Conservation (phyloP, 352 stramenopile species). For the Phytophthora colocasiae region DNA sequence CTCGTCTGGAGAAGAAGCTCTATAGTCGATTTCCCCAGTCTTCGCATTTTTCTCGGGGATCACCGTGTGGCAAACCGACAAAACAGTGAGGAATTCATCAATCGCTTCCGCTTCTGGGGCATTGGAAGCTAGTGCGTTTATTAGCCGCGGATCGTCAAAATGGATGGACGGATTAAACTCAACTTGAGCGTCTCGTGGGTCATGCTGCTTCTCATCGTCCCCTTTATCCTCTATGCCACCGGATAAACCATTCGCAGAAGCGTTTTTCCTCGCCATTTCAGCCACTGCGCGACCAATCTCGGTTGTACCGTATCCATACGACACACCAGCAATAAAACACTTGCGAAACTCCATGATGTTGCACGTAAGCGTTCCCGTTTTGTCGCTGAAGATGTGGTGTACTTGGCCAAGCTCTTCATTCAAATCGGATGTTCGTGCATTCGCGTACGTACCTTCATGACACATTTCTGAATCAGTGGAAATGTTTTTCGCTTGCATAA, state of each 20-base stretch:
- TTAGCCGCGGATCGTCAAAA: slow-evolving; percentile 74
- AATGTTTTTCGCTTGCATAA: slow-evolving; percentile 81
- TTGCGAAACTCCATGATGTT: slow-evolving; percentile 99
- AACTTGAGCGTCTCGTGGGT: slow-evolving; percentile 65
- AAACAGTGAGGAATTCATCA: slow-evolving; percentile 75
- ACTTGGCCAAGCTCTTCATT: slow-evolving; percentile 96
- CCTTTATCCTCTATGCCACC: not conserved
- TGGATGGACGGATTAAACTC: slow-evolving; percentile 69
- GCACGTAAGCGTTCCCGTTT: slow-evolving; percentile 98
- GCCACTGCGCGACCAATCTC: slow-evolving; percentile 77
- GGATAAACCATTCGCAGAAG: slow-evolving; percentile 10
- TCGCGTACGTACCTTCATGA: slow-evolving; percentile 84
- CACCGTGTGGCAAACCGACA: slow-evolving; percentile 82
- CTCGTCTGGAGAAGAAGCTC: slow-evolving; percentile 93
- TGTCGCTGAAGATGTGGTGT: slow-evolving; percentile 99
- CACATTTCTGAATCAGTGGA: slow-evolving; percentile 76
- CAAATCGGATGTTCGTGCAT: slow-evolving; percentile 89
- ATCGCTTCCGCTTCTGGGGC: slow-evolving; percentile 36
- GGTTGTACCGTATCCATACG: slow-evolving; percentile 87
- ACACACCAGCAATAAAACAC: slow-evolving; percentile 83
- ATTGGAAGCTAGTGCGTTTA: slow-evolving; percentile 48
- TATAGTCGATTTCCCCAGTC: slow-evolving; percentile 68
- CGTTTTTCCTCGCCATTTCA: slow-evolving; percentile 47
- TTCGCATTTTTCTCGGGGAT: slow-evolving; percentile 66
- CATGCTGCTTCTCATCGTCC: slow-evolving; percentile 25